These are phyloP conservation scores for Lentinula boryana DNA, from an alignment of 768 basidiomycete genomes.

Conservation along the genomic window DNA sequence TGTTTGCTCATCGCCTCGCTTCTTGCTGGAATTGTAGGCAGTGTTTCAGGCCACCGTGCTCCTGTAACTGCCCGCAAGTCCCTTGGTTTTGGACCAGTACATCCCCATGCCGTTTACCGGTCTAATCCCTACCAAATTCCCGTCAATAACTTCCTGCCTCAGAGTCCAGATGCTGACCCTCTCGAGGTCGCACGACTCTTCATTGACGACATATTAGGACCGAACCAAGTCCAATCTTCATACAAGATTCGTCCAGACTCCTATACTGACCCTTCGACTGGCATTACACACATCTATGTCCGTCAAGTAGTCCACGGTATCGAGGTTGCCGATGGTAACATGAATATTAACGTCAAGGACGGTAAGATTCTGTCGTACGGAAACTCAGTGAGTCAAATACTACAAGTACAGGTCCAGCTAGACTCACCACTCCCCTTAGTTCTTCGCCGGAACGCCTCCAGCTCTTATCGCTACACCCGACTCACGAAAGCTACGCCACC, in stretches of 20 bases:
- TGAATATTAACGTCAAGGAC: constrained; percentile 89
- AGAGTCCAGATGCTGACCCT: constrained; percentile 39
- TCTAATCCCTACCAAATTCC: constrained; percentile 41
- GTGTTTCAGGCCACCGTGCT: constrained; percentile 41
- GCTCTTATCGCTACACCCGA: constrained; percentile 23
- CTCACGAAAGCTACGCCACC: constrained; percentile 27
- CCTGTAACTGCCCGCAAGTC: constrained; percentile 61
- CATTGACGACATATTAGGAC: constrained; percentile 42
- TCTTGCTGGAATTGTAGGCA: constrained; percentile 54
- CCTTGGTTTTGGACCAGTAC: constrained; percentile 80
- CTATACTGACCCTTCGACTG: constrained; percentile 81
- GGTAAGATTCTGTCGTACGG: constrained; percentile 83
- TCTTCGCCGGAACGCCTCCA: constrained; percentile 64
- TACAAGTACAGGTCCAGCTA: not conserved
- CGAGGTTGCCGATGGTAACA: constrained; percentile 85
- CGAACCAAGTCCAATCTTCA: constrained; percentile 29
- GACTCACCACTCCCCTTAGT: constrained; percentile 33
- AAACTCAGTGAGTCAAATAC: constrained; percentile 58
- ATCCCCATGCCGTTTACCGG: constrained; percentile 65
- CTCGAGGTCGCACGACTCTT: constrained; percentile 59
- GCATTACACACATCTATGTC: constrained; percentile 86
- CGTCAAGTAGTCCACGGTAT: constrained; percentile 81
- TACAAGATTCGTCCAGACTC: constrained; percentile 75
- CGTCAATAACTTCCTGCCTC: constrained; percentile 34
- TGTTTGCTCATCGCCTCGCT: constrained; percentile 60